These are phyloP conservation scores for Termitomyces sp. DNA, from an alignment of 768 basidiomycete genomes.

Conservation along the genomic window DNA sequence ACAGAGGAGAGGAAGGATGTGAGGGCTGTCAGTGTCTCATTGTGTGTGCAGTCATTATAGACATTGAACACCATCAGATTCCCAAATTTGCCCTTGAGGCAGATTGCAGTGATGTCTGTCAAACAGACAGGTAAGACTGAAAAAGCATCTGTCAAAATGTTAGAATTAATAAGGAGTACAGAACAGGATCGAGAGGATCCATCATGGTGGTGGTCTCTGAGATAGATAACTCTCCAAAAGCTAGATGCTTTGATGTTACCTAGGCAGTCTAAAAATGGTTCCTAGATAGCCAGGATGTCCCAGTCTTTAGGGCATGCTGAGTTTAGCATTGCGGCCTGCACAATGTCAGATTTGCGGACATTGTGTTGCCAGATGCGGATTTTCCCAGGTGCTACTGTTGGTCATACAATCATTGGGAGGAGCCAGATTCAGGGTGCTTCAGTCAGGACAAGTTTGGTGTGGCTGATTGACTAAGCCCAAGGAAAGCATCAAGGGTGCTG, in stretches of 20 bases:
- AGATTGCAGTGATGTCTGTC: background rate
- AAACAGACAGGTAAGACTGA: background rate
- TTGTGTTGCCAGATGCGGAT: background rate
- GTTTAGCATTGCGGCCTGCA: too few species aligned
- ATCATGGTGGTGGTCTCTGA: background rate
- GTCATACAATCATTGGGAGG: background rate
- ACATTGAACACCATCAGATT: conserved; percentile 3
- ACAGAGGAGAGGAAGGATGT: too few species aligned
- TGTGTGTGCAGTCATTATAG: conserved; percentile 7
- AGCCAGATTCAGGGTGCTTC: too few species aligned
- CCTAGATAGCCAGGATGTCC: background rate
- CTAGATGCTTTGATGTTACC: background rate
- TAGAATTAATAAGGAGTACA: background rate
- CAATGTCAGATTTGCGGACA: too few species aligned
- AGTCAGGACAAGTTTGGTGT: background rate
- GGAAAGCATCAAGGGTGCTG: background rate
- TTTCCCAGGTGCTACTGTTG: background rate
- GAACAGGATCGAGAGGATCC: background rate
- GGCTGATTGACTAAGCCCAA: background rate
- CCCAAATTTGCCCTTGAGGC: background rate
- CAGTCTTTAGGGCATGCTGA: background rate
- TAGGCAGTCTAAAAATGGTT: background rate
- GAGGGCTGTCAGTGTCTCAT: background rate
- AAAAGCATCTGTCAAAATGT: background rate
- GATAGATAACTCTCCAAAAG: background rate